Evolutionary conservation across 768 basidiomycete genomes (phyloP).

Genomic region (Panus rudis): DNA sequence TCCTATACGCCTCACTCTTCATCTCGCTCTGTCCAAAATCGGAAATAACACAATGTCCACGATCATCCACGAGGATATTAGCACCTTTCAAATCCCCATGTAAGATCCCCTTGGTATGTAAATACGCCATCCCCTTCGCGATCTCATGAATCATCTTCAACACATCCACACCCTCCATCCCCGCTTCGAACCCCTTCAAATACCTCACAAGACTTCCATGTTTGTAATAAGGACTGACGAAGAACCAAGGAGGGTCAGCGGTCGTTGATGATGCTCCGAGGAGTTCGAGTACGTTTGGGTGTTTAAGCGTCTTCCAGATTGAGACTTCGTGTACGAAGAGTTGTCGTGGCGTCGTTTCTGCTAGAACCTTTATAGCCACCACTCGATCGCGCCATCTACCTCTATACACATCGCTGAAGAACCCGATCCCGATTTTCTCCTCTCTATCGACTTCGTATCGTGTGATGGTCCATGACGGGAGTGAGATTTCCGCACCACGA

Average conservation of each 20-base stretch:
- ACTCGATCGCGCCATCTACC: slow-evolving; percentile 61
- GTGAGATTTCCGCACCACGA: slow-evolving; percentile 10
- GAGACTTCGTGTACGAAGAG: slow-evolving; percentile 65
- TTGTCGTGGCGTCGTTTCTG: slow-evolving; percentile 48
- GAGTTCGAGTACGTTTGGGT: slow-evolving; percentile 65
- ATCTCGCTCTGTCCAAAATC: slow-evolving; percentile 84
- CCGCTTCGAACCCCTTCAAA: slow-evolving; percentile 31
- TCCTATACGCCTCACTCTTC: slow-evolving; percentile 59
- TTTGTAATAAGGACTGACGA: slow-evolving; percentile 64
- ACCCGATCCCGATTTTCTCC: slow-evolving; percentile 61
- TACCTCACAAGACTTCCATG: slow-evolving; percentile 59
- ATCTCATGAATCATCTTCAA: slow-evolving; percentile 66
- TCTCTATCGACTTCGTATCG: slow-evolving; percentile 74
- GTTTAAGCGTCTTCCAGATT: slow-evolving; percentile 64
- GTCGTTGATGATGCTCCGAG: slow-evolving; percentile 78
- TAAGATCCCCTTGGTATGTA: slow-evolving; percentile 60
- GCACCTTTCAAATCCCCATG: slow-evolving; percentile 82
- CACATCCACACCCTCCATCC: slow-evolving; percentile 35
- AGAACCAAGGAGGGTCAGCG: slow-evolving; percentile 26
- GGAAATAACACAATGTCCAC: slow-evolving; percentile 61
- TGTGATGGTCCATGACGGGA: slow-evolving; percentile 78
- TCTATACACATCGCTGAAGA: slow-evolving; percentile 73
- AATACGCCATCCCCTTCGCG: slow-evolving; percentile 74
- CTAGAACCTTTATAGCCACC: slow-evolving; percentile 71
- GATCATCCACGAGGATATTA: slow-evolving; percentile 71